Evolutionary conservation across 2,329 filamentous ascomycete species (phyloP).

Genomic region (Mycosphaerella sp.): DNA sequence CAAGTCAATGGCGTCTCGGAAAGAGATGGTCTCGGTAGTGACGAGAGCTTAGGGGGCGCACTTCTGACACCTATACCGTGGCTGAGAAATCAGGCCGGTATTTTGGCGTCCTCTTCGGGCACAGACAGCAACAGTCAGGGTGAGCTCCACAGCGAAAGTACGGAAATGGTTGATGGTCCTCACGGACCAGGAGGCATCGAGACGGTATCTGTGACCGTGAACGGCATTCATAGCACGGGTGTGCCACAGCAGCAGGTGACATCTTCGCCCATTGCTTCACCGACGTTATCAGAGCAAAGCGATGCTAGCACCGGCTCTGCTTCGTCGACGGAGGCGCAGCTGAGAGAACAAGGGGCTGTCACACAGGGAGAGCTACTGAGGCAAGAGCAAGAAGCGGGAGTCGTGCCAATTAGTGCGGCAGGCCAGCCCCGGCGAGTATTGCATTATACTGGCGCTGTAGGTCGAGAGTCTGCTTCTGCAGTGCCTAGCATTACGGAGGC

Average conservation of each 20-base stretch:
- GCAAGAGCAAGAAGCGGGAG: conserved; percentile 78
- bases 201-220: conserved; percentile 70
- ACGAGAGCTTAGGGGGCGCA: conserved; percentile 84
- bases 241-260: conserved; percentile 20
- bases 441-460: conserved; percentile 20
- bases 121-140: conserved; percentile 31
- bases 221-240: conserved; percentile 44
- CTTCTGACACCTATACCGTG: conserved; percentile 91
- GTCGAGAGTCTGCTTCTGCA: conserved; percentile 22
- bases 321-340: conserved; percentile 29
- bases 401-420: conserved; percentile 52
- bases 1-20: conserved; percentile 58
- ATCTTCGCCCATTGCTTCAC: conserved; percentile 24
- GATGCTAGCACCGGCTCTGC: conserved; percentile 34
- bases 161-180: conserved; percentile 73
- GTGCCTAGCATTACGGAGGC: conserved; percentile 23
- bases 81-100: conserved; percentile 45
- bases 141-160: conserved; percentile 65
- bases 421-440: conserved; percentile 23
- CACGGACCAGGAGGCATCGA: conserved; percentile 74
- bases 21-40: conserved; percentile 58
- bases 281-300: conserved; percentile 30
- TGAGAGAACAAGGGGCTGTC: conserved; percentile 48
- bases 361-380: conserved; percentile 78
- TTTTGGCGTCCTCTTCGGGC: conserved; percentile 11